Evolutionary conservation across 257 asterid genomes (phyloP), one percentile per base, ranked within the genome.

Genomic region (Hygrophila difformis): DNA sequence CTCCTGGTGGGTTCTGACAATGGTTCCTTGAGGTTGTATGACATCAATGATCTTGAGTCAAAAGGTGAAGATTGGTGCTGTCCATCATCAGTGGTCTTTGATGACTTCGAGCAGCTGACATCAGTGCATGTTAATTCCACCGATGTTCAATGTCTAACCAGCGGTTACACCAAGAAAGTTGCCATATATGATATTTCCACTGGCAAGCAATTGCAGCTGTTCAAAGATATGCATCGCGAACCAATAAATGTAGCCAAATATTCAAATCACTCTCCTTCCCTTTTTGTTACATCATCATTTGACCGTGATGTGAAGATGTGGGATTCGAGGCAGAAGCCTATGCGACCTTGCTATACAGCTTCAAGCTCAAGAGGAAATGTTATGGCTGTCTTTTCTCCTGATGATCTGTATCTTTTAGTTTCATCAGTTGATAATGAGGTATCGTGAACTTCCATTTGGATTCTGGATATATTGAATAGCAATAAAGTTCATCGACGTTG

Each of bases 341-440:
- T 33, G 14, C 55, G 47, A 10, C 87, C 94, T 60, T 87, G 97
- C 65, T 87, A 73, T 49, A 57, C 83, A 3, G 58, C 72, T 61
- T 56, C 72, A 3, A 85, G 96, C 72, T 67, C 85, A 12, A 62
- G 76, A 55, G 96, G 96, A 53, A 85, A 81, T 24, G 96, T 85
- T 61, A 85, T 82, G 97, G 97, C 65, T 48, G 55, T 87, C 47
- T 87, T 87, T 70, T 87, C 97, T 1, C 93, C 82, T 0, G 94
- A 87, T 21, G 97, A 87, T 67, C 93, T 70, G 54, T 87, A 82
- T 69, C 75, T 82, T 17, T 69, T 82, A 20, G 86, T 83, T 11
- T 87, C 94, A 1, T 77, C 89, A 12, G 78, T 87, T n/a, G 96
- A 87, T 68, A 87, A 87, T 43, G 94, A 86, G 94, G 94, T 86